phyloP scores from a whole-genome alignment of 1,139 yeast species.

The Chernovozyma aurita region DNA sequence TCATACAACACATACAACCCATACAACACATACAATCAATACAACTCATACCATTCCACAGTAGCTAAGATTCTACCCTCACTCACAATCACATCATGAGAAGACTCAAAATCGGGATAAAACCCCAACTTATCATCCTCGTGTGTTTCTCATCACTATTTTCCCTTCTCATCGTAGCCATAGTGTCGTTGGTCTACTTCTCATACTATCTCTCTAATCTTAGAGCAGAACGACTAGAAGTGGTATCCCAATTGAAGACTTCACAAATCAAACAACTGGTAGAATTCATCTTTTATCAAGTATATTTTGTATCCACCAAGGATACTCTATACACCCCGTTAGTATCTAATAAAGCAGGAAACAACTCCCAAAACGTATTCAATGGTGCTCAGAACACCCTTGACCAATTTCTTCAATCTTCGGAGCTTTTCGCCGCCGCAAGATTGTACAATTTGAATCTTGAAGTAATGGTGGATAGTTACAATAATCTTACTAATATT shows the following conservation, averaged over 20 bases:
- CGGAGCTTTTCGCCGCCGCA: constrained; percentile 62
- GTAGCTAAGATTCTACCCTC: not conserved
- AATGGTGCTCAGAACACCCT: constrained; percentile 40
- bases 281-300: constrained; percentile 62
- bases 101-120: constrained; percentile 47
- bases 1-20: too few relatives aligned
- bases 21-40: too few relatives aligned
- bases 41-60: too few relatives aligned
- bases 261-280: constrained; percentile 73
- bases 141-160: constrained; percentile 73
- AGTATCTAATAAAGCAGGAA: constrained; percentile 67
- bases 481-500: constrained; percentile 26
- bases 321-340: constrained; percentile 60
- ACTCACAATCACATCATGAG: constrained; percentile 22
- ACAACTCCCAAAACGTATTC: constrained; percentile 42
- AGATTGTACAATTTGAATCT: constrained; percentile 59
- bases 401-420: constrained; percentile 58
- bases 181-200: constrained; percentile 78
- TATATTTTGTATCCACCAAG: constrained; percentile 61
- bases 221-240: constrained; percentile 67
- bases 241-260: constrained; percentile 76
- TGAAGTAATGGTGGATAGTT: constrained; percentile 29
- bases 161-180: constrained; percentile 70
- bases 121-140: constrained; percentile 73
- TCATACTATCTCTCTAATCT: constrained; percentile 57